Conservation (phyloP, 2,329 filamentous ascomycete genomes). For the Salinomyces thailandicus region DNA sequence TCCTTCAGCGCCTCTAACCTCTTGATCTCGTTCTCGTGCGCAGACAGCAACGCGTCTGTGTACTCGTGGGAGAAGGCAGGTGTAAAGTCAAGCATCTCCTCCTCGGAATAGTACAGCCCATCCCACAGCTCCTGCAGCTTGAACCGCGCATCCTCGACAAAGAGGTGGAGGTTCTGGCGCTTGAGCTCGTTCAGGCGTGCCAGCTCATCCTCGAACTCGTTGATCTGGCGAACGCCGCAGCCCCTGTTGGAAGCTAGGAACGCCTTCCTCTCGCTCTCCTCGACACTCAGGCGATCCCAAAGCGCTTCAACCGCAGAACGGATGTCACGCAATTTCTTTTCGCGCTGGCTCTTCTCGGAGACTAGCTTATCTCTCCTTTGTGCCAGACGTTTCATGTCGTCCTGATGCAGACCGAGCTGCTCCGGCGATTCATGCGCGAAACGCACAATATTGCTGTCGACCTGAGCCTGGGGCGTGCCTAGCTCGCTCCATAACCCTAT, state of each 20-base stretch:
- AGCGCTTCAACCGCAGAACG: slow-evolving; percentile 68
- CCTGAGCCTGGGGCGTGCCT: slow-evolving; percentile 86
- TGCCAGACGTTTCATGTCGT: slow-evolving; percentile 65
- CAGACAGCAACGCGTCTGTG: slow-evolving; percentile 86
- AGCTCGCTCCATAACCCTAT: slow-evolving; percentile 94
- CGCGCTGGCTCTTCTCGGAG: slow-evolving; percentile 79
- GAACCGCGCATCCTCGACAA: slow-evolving; percentile 86
- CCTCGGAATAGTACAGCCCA: slow-evolving; percentile 82
- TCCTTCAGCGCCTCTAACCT: slow-evolving; percentile 73
- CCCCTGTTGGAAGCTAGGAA: slow-evolving; percentile 85
- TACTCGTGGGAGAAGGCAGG: slow-evolving; percentile 88
- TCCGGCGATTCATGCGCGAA: slow-evolving; percentile 84
- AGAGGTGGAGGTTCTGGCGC: slow-evolving; percentile 85
- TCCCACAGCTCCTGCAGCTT: slow-evolving; percentile 95
- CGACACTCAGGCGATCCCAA: slow-evolving; percentile 79
- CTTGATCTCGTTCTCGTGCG: slow-evolving; percentile 83
- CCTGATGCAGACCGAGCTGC: slow-evolving; percentile 82
- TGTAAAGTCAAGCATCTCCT: slow-evolving; percentile 97
- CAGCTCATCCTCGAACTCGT: slow-evolving; percentile 91
- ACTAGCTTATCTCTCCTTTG: slow-evolving; percentile 68
- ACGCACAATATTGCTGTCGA: slow-evolving; percentile 77
- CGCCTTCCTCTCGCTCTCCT: slow-evolving; percentile 68
- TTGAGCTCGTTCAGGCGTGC: slow-evolving; percentile 82
- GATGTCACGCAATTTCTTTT: slow-evolving; percentile 67
- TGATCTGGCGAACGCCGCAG: slow-evolving; percentile 82